These are phyloP conservation scores for Asterella californica DNA, from an alignment of 225 moss, liverwort and hornwort genomes.

Conservation along the genomic window DNA sequence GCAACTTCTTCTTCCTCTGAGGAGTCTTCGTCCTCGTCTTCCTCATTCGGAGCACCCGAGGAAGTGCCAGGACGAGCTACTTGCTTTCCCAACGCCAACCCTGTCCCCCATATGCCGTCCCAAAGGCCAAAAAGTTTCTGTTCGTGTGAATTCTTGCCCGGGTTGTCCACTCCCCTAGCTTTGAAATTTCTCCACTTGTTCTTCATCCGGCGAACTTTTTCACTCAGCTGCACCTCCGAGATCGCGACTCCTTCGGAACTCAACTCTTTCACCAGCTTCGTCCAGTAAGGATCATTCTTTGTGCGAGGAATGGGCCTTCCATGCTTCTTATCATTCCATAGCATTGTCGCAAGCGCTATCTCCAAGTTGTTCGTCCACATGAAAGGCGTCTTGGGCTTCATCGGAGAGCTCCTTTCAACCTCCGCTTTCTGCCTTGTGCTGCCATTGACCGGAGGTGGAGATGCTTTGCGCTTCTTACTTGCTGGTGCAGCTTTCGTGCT, in stretches of 20 bases:
- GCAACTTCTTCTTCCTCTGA: slow-evolving; percentile 6
- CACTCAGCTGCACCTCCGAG: slow-evolving; percentile 1
- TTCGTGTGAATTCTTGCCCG: slow-evolving; percentile 5
- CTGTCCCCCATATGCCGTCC: slow-evolving; percentile 13
- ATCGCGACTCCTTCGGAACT: neutral
- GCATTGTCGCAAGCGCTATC: slow-evolving; percentile 1
- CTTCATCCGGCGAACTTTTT: slow-evolving; percentile 18
- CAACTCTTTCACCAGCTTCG: slow-evolving; percentile 3
- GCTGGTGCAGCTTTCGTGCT: neutral
- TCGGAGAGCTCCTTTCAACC: neutral
- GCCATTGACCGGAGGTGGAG: slow-evolving; percentile 4
- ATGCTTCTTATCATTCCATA: slow-evolving; percentile 1
- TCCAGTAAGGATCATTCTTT: slow-evolving; percentile 13
- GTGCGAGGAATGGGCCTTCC: neutral
- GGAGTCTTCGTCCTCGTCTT: neutral
- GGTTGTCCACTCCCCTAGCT: neutral
- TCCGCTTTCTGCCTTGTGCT: neutral
- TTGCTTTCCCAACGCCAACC: neutral
- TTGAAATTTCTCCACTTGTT: neutral
- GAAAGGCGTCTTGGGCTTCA: slow-evolving; percentile 6
- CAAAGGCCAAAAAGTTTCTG: neutral
- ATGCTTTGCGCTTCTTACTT: slow-evolving; percentile 9
- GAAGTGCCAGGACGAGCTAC: neutral
- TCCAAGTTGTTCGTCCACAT: slow-evolving; percentile 10
- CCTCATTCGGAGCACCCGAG: neutral